phyloP scores from a whole-genome alignment of 306 rosid species.

The Cyclanthera cordifolia region DNA sequence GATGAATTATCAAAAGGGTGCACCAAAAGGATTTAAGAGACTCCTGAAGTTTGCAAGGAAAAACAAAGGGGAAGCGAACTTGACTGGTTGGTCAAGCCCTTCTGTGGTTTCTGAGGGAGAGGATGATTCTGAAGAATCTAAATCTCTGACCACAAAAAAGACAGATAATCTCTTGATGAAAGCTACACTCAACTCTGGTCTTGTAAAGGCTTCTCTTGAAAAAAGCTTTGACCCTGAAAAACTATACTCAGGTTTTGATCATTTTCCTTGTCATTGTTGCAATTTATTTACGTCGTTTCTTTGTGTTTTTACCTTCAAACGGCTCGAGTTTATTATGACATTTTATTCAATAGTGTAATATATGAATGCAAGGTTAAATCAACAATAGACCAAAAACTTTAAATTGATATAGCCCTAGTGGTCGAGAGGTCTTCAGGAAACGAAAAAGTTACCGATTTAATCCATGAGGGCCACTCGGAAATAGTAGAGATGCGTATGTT shows the following conservation, averaged over 20 bases:
- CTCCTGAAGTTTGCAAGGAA: constrained; percentile 88
- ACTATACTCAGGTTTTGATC: constrained; percentile 28
- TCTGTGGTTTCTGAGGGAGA: constrained; percentile 96
- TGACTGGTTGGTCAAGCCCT: constrained; percentile 78
- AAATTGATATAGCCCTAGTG: background rate
- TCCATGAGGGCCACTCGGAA: no score
- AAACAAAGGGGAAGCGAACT: constrained; percentile 72
- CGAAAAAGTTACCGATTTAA: no score
- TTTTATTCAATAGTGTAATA: background rate
- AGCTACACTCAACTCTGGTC: constrained; percentile 67
- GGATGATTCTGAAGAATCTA: constrained; percentile 70
- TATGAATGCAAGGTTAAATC: background rate
- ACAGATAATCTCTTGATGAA: constrained; percentile 61
- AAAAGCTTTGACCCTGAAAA: constrained; percentile 42
- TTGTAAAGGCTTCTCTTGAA: constrained; percentile 47
- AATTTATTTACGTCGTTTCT: no score
- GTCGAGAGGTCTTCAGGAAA: no score
- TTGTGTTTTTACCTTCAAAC: background rate
- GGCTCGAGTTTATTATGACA: background rate
- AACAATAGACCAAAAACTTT: background rate
- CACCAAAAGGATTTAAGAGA: constrained; percentile 91
- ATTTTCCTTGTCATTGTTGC: background rate
- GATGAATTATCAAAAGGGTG: constrained; percentile 71
- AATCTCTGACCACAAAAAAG: constrained; percentile 34
- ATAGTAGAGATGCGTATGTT: no score